Base-by-base conservation (phyloP, 192 early-diverging fungal genomes). In the Mortierella antarctica region DNA sequence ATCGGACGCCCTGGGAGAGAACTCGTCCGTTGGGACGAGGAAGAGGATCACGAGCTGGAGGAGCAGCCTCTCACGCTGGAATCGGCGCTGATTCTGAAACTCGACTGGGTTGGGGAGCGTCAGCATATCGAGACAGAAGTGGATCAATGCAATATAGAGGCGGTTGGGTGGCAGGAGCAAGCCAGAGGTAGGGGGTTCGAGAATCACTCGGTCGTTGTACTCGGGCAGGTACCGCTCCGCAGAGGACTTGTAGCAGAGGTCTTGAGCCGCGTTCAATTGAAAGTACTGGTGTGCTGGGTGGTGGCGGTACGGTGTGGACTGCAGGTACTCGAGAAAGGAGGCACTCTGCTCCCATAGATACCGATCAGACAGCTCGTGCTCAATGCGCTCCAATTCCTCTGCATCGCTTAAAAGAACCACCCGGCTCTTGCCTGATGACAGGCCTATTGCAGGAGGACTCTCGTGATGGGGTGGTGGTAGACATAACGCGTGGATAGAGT, bases 11-110 rank as follows among this genome's bases (percentile, higher is more conserved):
- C 76, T 56, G 4, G 76, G 76, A 0, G 76, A 80, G 20, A 67
- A 80, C 51, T 80, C 68, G 20, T 80, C 69, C 5, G 76, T 80
- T 7, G 76, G 76, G 46, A 80, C 58, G n/a, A 80, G 41, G 59
- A 80, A 80, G 44, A 80, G 40, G 3, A 58, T 40, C 0, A 80
- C 65, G 7, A 80, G 47, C 21, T 80, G 57, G 7, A 80, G 42
- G 31, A 71, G 18, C 64, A 80, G 46, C 6, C 39, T 41, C 48
- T 80, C 76, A 5, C 39, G 50, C 50, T 67, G 61, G 53, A 65
- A 80, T 15, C 49, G 46, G 14, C 21, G 40, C 21, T 51, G 69
- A 5, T 23, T 57, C 42, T 80, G 76, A 23, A 80, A 80, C 13
- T 59, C 57, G n/a, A 21, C 39, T 9, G 70, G 59, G 21, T 62